Conservation (phyloP, 2,329 filamentous ascomycete species). For the Aphanoascus verrucosus region DNA sequence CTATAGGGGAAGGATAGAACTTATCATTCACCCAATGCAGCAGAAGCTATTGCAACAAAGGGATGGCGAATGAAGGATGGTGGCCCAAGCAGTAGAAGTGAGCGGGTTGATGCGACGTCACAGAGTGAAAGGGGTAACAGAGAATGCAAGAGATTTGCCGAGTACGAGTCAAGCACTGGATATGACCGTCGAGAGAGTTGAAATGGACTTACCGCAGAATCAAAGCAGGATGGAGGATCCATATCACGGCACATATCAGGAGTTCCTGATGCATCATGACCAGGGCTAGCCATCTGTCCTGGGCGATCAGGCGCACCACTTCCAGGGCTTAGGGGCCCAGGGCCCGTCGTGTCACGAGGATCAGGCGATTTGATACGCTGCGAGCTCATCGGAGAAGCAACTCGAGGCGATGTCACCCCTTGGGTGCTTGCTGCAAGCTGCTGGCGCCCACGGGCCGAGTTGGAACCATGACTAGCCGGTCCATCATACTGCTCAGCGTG, state of each 20-base stretch:
- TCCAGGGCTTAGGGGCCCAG: not conserved
- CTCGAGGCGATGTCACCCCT: conserved; percentile 2
- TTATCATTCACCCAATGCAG: not conserved
- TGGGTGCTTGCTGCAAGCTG: not conserved
- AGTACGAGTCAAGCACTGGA: no score
- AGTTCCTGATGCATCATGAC: conserved; percentile 5
- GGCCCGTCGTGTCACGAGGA: not conserved
- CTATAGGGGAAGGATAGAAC: not conserved
- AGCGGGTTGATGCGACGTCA: no score
- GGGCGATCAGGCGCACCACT: not conserved
- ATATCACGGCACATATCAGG: conserved; percentile 15
- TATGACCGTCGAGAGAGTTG: not conserved
- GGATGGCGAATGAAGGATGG: not conserved
- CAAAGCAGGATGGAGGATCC: conserved; percentile 5
- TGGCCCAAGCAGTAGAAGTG: no score
- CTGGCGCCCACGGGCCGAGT: not conserved
- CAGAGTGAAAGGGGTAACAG: no score
- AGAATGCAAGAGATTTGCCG: no score
- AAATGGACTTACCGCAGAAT: not conserved
- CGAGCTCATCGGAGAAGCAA: conserved; percentile 5
- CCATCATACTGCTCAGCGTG: conserved; percentile 11
- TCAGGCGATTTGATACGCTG: conserved; percentile 6
- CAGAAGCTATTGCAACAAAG: not conserved
- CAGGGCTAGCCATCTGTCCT: conserved; percentile 3
- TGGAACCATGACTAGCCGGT: not conserved